phyloP scores from a whole-genome alignment of 208 protist genomes.

The Trypanosoma theileri region DNA sequence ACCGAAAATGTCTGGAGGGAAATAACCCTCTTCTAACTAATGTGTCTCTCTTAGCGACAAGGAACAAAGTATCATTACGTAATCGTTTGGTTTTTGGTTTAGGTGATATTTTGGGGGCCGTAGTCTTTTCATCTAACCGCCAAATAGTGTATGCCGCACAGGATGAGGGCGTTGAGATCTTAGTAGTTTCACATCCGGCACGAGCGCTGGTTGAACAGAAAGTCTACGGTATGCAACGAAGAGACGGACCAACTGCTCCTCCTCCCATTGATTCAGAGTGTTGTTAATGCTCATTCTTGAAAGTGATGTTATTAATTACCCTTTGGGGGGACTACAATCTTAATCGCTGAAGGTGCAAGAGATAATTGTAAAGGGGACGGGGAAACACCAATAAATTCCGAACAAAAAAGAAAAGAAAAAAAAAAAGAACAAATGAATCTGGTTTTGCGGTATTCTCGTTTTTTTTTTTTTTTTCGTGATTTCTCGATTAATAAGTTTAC shows the following conservation, averaged over 20 bases:
- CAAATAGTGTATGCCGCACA: slow-evolving; percentile 48
- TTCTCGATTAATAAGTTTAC: not conserved
- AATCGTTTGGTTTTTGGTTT: slow-evolving; percentile 70
- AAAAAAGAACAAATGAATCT: not conserved
- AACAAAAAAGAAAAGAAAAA: not conserved
- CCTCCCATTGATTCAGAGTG: slow-evolving; percentile 25
- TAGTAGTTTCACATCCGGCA: slow-evolving; percentile 50
- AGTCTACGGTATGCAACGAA: slow-evolving; percentile 32
- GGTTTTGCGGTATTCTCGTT: not conserved
- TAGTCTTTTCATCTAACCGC: slow-evolving; percentile 56
- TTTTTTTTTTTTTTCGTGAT: not conserved
- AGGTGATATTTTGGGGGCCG: slow-evolving; percentile 47
- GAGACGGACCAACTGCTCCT: slow-evolving; percentile 43
- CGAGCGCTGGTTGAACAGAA: slow-evolving; percentile 75
- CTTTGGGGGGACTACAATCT: too few relatives aligned
- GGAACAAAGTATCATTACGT: slow-evolving; percentile 40
- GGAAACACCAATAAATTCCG: not conserved
- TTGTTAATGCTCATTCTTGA: too few relatives aligned
- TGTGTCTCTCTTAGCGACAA: slow-evolving; percentile 28
- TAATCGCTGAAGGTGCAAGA: not conserved
- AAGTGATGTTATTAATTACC: too few relatives aligned
- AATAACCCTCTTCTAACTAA: not conserved
- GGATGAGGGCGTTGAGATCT: slow-evolving; percentile 45
- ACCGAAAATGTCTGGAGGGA: slow-evolving; percentile 4
- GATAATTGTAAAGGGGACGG: not conserved